Evolutionary conservation across 177 flowering plant species (phyloP).

Genomic region (Telopea speciosissima): DNA sequence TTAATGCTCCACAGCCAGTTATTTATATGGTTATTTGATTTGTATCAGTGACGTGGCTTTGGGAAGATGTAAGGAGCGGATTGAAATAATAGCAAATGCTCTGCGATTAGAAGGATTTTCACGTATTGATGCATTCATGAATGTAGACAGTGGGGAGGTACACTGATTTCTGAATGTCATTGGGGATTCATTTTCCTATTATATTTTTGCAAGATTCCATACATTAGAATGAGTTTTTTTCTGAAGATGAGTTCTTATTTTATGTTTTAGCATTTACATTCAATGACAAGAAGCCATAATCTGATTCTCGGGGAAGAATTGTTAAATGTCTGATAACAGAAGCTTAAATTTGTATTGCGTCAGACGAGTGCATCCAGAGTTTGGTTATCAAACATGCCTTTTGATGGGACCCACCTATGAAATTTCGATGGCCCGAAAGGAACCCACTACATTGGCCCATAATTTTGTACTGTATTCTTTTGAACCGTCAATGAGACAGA

Average conservation of each 20-base stretch:
- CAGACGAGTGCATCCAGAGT: neutral
- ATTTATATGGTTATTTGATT: conserved; percentile 11
- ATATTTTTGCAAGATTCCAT: neutral
- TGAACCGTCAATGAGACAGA: too few species aligned
- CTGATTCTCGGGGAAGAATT: neutral
- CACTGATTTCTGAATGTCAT: conserved; percentile 9
- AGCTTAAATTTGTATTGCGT: neutral
- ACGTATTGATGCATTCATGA: conserved; percentile 85
- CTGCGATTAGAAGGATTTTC: conserved; percentile 86
- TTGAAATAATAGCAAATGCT: conserved; percentile 74
- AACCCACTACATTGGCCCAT: too few species aligned
- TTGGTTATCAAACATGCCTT: too few species aligned
- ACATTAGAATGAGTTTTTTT: neutral
- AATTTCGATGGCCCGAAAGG: too few species aligned
- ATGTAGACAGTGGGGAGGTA: conserved; percentile 90
- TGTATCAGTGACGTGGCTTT: conserved; percentile 51
- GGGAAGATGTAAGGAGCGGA: conserved; percentile 54
- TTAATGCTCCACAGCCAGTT: neutral
- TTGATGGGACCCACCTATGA: neutral
- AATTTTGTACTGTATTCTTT: too few species aligned
- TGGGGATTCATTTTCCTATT: neutral
- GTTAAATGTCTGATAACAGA: neutral
- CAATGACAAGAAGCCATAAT: neutral
- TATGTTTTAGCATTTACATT: neutral
- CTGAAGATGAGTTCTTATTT: neutral